Evolutionary conservation across 805 yeast genomes (phyloP).

Genomic region (Nakazawaea pomicola): DNA sequence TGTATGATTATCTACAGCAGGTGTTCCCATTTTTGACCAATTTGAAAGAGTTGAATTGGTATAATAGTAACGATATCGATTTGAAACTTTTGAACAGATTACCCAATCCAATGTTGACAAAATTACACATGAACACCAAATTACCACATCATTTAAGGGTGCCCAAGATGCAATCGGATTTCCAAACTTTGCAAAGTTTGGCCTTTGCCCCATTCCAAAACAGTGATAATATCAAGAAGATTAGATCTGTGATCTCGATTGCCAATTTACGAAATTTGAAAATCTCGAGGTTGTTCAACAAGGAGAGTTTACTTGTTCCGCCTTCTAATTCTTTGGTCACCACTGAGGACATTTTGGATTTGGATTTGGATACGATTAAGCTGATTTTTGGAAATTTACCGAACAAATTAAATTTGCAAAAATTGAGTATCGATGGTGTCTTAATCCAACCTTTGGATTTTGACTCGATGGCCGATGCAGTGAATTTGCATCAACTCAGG

Average conservation of each 20-base stretch:
- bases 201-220: constrained; percentile 5
- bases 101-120: not conserved
- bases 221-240: not conserved
- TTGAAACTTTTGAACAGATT: not conserved
- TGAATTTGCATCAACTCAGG: not conserved
- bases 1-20: not conserved
- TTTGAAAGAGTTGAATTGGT: constrained; percentile 1
- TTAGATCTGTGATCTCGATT: not conserved
- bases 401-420: not conserved
- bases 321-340: constrained; percentile 3
- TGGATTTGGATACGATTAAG: not conserved
- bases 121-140: constrained; percentile 4
- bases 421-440: constrained; percentile 7
- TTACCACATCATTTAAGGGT: not conserved
- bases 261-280: not conserved
- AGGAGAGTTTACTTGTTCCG: constrained; percentile 1
- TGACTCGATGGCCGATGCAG: too few relatives aligned
- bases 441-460: constrained; percentile 4
- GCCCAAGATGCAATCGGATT: not conserved
- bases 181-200: not conserved
- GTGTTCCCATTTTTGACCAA: constrained; percentile 1
- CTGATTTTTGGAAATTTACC: not conserved
- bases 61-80: constrained; percentile 5
- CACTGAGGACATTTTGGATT: constrained; percentile 1
- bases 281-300: constrained; percentile 1